Base-by-base conservation (phyloP, 441 rosid species). In the Theobroma grandiflorum region DNA sequence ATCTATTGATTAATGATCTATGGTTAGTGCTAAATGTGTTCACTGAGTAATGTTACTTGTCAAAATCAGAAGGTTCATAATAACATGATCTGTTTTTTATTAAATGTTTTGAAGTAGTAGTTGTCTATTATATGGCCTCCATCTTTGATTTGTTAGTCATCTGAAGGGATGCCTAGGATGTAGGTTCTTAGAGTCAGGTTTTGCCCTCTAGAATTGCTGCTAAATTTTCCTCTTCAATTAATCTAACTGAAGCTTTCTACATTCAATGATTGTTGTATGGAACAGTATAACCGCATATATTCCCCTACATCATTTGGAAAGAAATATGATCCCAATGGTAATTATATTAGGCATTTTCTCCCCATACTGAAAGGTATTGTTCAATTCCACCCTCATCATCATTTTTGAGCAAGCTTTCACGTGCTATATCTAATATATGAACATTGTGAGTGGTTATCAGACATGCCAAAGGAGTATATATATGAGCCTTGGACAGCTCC, bases 401-500 rank as follows among this genome's bases (percentile, higher is more conserved):
- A 67, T 77, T 16, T 37, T 37, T 49, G 58, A 63, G 26, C 42
- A 59, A n/a, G 20, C 52, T 74, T n/a, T 52, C 14, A 6, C 18
- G 15, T 50, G 14, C 49, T 58, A 37, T 47, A 45, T 82, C 45
- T 49, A 33, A 50, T 55, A 4, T 37, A 71, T 78, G 52, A 76
- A 53, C 59, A 33, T 53, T 78, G 58, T 14, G 14, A 78, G 71
- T 81, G 77, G 68, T 47, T 22, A 79, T 70, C 88, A 96, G 99
- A 96, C 81, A 93, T 96, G 94, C 99, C 99, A 65, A 95, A 91
- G 87, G 96, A 93, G 87, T 96, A 88, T 72, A 95, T 96, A 16
- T 96, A 96, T 33, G 99, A 96, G 87, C 99, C 98, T 62, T 96
- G 98, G 98, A 90, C 95, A 79, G 99, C 99, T 53, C 98, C 99